Conservation (phyloP, 2,329 filamentous ascomycete genomes). For the Fusarium torreyae region DNA sequence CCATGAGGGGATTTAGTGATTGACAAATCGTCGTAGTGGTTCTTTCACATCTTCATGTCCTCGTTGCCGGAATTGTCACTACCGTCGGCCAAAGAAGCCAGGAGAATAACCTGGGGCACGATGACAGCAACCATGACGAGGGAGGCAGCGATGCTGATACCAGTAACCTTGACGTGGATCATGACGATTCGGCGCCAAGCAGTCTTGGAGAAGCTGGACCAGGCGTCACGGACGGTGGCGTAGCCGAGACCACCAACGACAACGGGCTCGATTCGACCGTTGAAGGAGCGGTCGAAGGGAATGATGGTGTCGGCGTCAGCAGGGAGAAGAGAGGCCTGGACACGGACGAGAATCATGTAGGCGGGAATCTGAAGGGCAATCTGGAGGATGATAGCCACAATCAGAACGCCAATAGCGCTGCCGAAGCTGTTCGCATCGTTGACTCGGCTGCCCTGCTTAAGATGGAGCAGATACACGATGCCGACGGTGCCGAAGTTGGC, state of each 20-base stretch:
- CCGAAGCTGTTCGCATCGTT: slow-evolving; percentile 56
- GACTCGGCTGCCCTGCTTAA: slow-evolving; percentile 57
- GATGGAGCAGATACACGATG: slow-evolving; percentile 61
- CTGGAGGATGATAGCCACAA: slow-evolving; percentile 65
- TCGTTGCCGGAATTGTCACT: slow-evolving; percentile 14
- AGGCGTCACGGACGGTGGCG: slow-evolving; percentile 81
- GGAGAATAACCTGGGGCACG: slow-evolving; percentile 65
- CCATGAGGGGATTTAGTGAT: slow-evolving; percentile 3
- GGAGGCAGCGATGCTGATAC: slow-evolving; percentile 65
- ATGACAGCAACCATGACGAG: slow-evolving; percentile 65
- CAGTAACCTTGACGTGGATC: slow-evolving; percentile 80
- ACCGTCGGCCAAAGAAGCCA: slow-evolving; percentile 44
- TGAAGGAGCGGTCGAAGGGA: slow-evolving; percentile 90
- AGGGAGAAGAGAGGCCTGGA: slow-evolving; percentile 89
- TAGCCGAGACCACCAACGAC: slow-evolving; percentile 81
- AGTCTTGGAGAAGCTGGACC: slow-evolving; percentile 81
- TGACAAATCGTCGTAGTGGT: neutral
- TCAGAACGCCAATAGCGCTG: slow-evolving; percentile 63
- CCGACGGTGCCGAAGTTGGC: slow-evolving; percentile 63
- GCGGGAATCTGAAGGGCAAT: slow-evolving; percentile 81
- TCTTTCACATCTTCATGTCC: slow-evolving; percentile 24
- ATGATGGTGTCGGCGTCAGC: slow-evolving; percentile 88
- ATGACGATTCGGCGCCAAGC: slow-evolving; percentile 82
- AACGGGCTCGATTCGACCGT: slow-evolving; percentile 81
- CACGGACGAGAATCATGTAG: slow-evolving; percentile 81